phyloP scores from a whole-genome alignment of 2,329 filamentous ascomycete species.

The Colletotrichum trifolii region DNA sequence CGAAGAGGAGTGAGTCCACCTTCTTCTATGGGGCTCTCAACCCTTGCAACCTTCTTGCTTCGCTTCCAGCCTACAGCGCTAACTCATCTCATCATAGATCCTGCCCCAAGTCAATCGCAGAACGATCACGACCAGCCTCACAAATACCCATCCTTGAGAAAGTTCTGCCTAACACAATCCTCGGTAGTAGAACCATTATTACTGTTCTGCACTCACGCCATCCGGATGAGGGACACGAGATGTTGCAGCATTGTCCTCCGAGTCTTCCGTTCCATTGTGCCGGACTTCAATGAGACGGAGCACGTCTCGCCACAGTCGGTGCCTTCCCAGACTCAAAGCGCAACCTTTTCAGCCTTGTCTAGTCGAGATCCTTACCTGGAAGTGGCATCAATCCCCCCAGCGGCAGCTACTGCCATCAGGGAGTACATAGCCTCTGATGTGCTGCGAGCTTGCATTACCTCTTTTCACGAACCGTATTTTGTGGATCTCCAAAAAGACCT shows the following conservation, averaged over 20 bases:
- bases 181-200: conserved; percentile 88
- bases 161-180: conserved; percentile 83
- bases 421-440: conserved; percentile 93
- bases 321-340: conserved; percentile 40
- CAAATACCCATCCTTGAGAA: conserved; percentile 72
- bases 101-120: conserved; percentile 43
- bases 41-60: background rate
- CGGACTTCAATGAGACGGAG: conserved; percentile 70
- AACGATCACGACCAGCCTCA: conserved; percentile 44
- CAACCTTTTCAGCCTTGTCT: conserved; percentile 34
- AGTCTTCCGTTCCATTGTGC: conserved; percentile 86
- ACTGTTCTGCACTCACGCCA: conserved; percentile 89
- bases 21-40: background rate
- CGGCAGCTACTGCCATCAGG: conserved; percentile 75
- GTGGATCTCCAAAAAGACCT: conserved; percentile 96
- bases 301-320: conserved; percentile 42
- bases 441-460: conserved; percentile 88
- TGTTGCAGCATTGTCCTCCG: conserved; percentile 88
- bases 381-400: conserved; percentile 59
- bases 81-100: conserved; percentile 41
- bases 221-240: conserved; percentile 89
- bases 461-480: conserved; percentile 94
- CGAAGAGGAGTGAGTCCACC: conserved; percentile 66
- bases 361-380: conserved; percentile 41
- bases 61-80: no score